phyloP scores from a whole-genome alignment of 257 asterid species.

The Solanum bukasovii region DNA sequence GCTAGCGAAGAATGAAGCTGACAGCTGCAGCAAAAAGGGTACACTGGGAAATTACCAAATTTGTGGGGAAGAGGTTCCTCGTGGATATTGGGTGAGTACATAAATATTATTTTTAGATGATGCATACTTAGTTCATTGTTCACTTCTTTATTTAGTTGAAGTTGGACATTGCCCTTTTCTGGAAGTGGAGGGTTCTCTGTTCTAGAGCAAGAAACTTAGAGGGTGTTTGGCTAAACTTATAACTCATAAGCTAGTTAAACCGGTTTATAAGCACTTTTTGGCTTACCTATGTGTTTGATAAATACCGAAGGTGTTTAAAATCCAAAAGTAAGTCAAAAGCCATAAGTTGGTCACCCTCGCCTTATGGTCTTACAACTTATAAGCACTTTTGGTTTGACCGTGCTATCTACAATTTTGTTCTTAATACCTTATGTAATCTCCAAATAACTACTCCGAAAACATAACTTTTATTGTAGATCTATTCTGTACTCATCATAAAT shows the following conservation, averaged over 20 bases:
- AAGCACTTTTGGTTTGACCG: neutral
- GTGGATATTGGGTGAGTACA: conserved; percentile 88
- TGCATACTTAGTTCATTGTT: neutral
- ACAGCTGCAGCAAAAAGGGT: conserved; percentile 27
- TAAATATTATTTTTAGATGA: neutral
- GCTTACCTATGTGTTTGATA: neutral
- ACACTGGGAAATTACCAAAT: conserved; percentile 42
- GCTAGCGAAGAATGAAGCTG: conserved; percentile 18
- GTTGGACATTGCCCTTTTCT: neutral
- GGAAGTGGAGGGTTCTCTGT: neutral
- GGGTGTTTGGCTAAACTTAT: neutral
- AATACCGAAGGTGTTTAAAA: neutral
- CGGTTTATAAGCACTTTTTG: neutral
- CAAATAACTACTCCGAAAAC: neutral
- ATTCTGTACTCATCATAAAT: neutral
- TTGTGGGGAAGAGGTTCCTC: conserved; percentile 90
- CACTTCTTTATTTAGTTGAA: neutral
- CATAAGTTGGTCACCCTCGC: neutral
- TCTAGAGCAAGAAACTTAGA: neutral
- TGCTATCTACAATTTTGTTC: neutral
- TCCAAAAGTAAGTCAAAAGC: neutral
- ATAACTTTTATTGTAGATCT: neutral
- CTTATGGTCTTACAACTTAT: neutral
- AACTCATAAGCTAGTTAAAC: neutral
- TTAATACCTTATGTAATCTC: neutral